Conservation (phyloP, 345 rosid genomes). For the Salix udensis region DNA sequence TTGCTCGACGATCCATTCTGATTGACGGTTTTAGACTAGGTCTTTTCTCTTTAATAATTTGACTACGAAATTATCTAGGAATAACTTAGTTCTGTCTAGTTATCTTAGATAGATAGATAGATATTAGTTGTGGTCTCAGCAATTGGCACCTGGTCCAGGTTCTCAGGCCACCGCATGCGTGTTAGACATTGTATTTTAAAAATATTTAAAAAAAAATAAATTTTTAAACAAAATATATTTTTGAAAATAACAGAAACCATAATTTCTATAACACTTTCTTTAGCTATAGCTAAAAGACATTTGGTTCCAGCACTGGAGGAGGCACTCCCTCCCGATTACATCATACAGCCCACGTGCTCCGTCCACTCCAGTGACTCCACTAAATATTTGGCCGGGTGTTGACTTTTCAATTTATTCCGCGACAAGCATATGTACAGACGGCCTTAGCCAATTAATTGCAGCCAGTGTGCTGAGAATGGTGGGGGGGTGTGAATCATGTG, state of each 20-base stretch:
- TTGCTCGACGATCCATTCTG: neutral
- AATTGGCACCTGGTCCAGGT: neutral
- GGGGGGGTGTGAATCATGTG: neutral
- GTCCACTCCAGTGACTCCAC: no score
- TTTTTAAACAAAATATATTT: no score
- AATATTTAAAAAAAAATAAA: no score
- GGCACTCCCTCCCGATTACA: neutral
- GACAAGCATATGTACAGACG: neutral
- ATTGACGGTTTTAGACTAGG: neutral
- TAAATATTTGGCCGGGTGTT: neutral
- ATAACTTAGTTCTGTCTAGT: no score
- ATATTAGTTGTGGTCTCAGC: neutral
- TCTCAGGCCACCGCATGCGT: neutral
- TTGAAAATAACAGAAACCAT: no score
- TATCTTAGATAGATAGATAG: no score
- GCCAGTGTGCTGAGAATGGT: neutral
- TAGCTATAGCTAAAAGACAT: neutral
- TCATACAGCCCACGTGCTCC: neutral
- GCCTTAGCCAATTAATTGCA: neutral
- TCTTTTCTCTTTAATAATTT: neutral
- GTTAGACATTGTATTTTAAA: no score
- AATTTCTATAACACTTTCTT: no score
- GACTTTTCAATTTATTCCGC: neutral
- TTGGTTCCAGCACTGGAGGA: neutral
- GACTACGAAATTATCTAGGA: neutral